These are phyloP conservation scores for Brassica hybrid DNA, from an alignment of 441 rosid species.

Conservation along the genomic window DNA sequence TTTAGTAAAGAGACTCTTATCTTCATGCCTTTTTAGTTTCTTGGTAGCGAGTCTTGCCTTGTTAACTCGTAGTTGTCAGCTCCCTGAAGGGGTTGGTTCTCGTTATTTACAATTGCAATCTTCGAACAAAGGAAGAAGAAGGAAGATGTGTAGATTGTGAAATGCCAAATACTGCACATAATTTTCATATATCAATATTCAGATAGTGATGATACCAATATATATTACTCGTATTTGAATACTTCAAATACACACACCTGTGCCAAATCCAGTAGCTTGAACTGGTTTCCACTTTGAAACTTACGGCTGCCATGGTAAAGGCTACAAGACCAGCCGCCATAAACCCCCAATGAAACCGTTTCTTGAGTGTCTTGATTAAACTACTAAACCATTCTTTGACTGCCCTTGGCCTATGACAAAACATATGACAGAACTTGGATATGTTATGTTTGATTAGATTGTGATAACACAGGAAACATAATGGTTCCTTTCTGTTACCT, in stretches of 20 bases:
- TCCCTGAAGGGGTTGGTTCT: constrained; percentile 34
- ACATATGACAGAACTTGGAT: constrained; percentile 13
- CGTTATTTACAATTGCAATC: constrained; percentile 49
- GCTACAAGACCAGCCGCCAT: constrained; percentile 67
- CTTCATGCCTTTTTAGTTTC: constrained; percentile 43
- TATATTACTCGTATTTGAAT: constrained; percentile 16
- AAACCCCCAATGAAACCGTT: constrained; percentile 79
- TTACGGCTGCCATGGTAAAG: constrained; percentile 77
- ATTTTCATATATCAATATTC: constrained; percentile 15
- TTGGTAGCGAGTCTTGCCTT: constrained; percentile 67
- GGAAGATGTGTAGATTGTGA: constrained; percentile 81
- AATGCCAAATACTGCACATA: constrained; percentile 85
- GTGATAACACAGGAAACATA: constrained; percentile 4
- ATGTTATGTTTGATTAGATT: not conserved
- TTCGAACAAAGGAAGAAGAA: constrained; percentile 98
- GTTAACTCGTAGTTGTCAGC: constrained; percentile 65
- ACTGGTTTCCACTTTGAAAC: constrained; percentile 86
- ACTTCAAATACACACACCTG: constrained; percentile 51
- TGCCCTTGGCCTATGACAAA: constrained; percentile 54
- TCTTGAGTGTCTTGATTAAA: constrained; percentile 61
- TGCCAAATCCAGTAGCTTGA: constrained; percentile 99
- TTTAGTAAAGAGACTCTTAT: constrained; percentile 21
- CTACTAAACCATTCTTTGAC: constrained; percentile 59
- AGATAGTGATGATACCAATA: constrained; percentile 17
- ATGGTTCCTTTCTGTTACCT: constrained; percentile 40